Percentiles rank a stretch among this genome's conserved stretches.
phyloP scores from a whole-genome alignment of 139 green algal genomes.

The Coelastrella sp. region DNA sequence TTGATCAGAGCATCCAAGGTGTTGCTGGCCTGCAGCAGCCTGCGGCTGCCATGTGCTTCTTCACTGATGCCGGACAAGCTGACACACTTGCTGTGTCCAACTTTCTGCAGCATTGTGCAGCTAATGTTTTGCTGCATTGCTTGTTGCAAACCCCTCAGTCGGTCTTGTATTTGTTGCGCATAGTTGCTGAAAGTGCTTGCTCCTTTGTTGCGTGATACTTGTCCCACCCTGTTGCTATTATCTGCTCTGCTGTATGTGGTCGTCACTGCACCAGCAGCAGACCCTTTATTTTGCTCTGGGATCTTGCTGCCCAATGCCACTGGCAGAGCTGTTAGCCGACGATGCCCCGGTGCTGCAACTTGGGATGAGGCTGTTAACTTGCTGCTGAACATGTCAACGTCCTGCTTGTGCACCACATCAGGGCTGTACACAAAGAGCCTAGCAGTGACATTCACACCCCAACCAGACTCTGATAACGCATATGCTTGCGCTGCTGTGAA shows the following conservation, averaged over 20 bases:
- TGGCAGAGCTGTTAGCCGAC: background rate
- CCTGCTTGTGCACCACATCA: background rate
- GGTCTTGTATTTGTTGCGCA: too few species aligned
- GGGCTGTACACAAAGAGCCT: constrained; percentile 39
- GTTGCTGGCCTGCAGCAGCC: background rate
- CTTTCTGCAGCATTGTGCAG: background rate
- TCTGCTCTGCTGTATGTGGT: too few species aligned
- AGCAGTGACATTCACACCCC: constrained; percentile 18
- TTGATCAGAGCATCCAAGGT: background rate
- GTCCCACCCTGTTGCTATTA: too few species aligned
- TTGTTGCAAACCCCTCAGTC: background rate
- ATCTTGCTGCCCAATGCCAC: background rate
- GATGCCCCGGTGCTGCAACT: background rate
- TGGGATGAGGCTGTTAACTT: background rate
- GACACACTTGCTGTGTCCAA: background rate
- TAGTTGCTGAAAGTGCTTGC: too few species aligned
- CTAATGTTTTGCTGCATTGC: background rate
- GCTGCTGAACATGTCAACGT: background rate
- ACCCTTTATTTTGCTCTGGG: too few species aligned
- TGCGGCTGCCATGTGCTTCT: background rate
- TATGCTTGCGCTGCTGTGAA: background rate
- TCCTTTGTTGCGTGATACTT: too few species aligned
- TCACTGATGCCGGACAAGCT: background rate
- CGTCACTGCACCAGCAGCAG: too few species aligned
- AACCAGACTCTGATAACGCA: background rate